A percentile compares a stretch with the other conserved stretches of the same genome.
These are phyloP conservation scores for Phytophthora aleatoria DNA, from an alignment of 352 stramenopile species.

Conservation along the genomic window DNA sequence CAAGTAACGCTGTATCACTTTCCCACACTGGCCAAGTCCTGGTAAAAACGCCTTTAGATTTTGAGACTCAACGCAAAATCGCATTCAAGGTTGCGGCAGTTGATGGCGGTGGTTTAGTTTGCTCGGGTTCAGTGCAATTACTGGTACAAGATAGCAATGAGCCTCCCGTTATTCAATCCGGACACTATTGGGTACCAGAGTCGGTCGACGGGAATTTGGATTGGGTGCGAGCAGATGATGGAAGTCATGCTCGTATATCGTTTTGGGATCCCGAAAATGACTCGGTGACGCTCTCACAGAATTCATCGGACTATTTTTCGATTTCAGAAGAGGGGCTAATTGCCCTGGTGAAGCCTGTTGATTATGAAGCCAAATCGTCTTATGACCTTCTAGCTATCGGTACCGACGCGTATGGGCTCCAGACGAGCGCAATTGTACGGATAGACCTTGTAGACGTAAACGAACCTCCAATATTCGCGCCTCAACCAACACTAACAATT, in stretches of 20 bases:
- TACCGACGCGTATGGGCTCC: slow-evolving; percentile 8
- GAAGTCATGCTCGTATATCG: slow-evolving; percentile 21
- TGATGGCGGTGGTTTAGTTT: slow-evolving; percentile 26
- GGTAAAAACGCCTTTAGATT: slow-evolving; percentile 24
- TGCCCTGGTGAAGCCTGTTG: slow-evolving; percentile 14
- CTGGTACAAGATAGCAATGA: slow-evolving; percentile 42
- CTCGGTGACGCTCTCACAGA: slow-evolving; percentile 37
- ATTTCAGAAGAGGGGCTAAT: slow-evolving; percentile 31
- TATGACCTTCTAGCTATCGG: slow-evolving; percentile 28
- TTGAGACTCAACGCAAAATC: slow-evolving; percentile 16
- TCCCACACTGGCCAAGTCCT: slow-evolving; percentile 13
- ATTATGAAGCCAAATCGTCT: slow-evolving; percentile 28
- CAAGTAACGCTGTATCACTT: neutral
- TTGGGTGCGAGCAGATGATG: slow-evolving; percentile 16
- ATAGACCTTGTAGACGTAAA: slow-evolving; percentile 56
- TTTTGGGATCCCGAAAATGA: slow-evolving; percentile 75
- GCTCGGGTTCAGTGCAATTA: slow-evolving; percentile 15
- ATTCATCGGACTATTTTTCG: slow-evolving; percentile 32
- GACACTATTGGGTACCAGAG: slow-evolving; percentile 50
- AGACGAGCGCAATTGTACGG: slow-evolving; percentile 30
- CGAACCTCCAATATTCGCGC: slow-evolving; percentile 47
- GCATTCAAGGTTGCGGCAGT: slow-evolving; percentile 21
- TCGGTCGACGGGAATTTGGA: slow-evolving; percentile 24
- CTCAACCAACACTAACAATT: slow-evolving; percentile 36
- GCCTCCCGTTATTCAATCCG: slow-evolving; percentile 34